A percentile compares a stretch with the other conserved stretches of the same genome.
Conservation (phyloP, 1,284 basidiomycete species). For the Cutaneotrichosporon sp. region DNA sequence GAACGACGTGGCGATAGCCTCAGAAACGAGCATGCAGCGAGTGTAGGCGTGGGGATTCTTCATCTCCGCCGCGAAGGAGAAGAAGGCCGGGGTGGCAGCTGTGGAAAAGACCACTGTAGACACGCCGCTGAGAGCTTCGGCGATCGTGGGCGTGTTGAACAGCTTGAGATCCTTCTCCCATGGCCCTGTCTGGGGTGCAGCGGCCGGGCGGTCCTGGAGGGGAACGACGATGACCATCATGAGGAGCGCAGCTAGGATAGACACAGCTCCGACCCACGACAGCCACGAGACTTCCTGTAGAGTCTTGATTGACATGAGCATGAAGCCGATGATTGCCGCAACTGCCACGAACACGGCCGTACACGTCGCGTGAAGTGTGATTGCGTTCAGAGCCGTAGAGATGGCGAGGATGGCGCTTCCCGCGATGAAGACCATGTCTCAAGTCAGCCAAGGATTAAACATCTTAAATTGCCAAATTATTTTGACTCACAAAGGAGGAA, state of each 20-base stretch:
- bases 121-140: constrained; percentile 35
- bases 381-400: constrained; percentile 15
- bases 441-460: no score
- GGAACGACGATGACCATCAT: constrained; percentile 45
- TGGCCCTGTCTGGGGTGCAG: constrained; percentile 36
- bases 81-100: constrained; percentile 32
- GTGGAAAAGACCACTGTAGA: constrained; percentile 35
- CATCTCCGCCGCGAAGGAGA: constrained; percentile 47
- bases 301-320: constrained; percentile 38
- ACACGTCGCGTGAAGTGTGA: constrained; percentile 34
- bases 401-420: constrained; percentile 11
- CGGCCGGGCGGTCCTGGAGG: constrained; percentile 42
- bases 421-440: constrained; percentile 14
- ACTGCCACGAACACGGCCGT: constrained; percentile 41
- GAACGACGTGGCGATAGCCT: constrained; percentile 18
- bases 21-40: constrained; percentile 29
- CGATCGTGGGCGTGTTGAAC: constrained; percentile 32
- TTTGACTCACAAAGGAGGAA: constrained; percentile 11
- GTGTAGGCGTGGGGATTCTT: constrained; percentile 35
- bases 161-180: constrained; percentile 41
- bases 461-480: no score
- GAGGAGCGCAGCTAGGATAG: constrained; percentile 37
- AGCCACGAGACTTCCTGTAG: constrained; percentile 40
- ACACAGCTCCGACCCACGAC: constrained; percentile 41
- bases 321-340: constrained; percentile 29